Conservation (phyloP, 2,329 filamentous ascomycete genomes). For the Teratosphaeria zuluensis region DNA sequence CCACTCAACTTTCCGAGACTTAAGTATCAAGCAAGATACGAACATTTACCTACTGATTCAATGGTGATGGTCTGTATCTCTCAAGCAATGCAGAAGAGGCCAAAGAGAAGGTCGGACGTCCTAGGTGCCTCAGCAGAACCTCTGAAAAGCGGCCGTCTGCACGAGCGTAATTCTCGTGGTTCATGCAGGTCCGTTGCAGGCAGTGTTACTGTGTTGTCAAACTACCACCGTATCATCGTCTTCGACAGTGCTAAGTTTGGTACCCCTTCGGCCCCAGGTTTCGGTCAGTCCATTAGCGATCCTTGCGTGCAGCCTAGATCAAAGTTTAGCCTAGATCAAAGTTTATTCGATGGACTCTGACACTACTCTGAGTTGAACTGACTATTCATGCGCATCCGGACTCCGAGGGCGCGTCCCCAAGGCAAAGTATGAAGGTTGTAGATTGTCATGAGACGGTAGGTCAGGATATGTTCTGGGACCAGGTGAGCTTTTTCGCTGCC, state of each 20-base stretch:
- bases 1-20: neutral
- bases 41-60: neutral
- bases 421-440: neutral
- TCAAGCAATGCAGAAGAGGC: neutral
- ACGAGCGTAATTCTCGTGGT: neutral
- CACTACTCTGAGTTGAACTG: neutral
- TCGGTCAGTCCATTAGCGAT: neutral
- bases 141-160: neutral
- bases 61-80: neutral
- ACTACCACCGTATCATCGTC: too few relatives aligned
- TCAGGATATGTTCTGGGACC: neutral
- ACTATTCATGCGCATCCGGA: neutral
- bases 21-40: neutral
- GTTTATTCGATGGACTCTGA: neutral
- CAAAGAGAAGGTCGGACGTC: neutral
- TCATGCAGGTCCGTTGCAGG: neutral
- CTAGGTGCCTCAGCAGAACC: neutral
- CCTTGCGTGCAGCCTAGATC: neutral
- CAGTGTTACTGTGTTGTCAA: too few relatives aligned
- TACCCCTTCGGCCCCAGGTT: neutral
- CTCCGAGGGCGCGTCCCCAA: neutral
- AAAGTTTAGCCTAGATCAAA: neutral
- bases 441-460: neutral
- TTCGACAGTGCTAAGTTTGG: neutral
- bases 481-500: neutral